Conservation (phyloP, 768 basidiomycete genomes). For the Leccinum disarticulatum region DNA sequence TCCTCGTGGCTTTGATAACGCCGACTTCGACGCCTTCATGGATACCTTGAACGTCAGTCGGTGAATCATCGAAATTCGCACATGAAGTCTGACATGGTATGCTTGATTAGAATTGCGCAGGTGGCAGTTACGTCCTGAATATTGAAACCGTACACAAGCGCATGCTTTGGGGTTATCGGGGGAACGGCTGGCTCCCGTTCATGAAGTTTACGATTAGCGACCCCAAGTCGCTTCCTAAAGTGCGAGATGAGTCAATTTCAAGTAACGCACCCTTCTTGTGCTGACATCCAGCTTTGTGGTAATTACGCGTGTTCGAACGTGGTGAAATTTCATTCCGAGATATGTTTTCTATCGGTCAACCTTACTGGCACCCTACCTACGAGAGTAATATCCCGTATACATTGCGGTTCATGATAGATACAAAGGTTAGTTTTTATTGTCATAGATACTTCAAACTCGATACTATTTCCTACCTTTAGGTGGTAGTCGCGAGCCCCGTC, state of each 20-base stretch:
- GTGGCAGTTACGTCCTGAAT: slow-evolving; percentile 42
- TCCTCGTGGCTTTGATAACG: slow-evolving; percentile 76
- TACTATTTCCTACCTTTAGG: slow-evolving; percentile 41
- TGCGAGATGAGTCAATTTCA: slow-evolving; percentile 74
- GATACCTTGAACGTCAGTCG: slow-evolving; percentile 71
- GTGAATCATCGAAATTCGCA: background rate
- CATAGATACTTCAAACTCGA: background rate
- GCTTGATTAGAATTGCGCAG: slow-evolving; percentile 22
- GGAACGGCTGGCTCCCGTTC: slow-evolving; percentile 78
- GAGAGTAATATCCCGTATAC: slow-evolving; percentile 94
- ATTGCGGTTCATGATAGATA: slow-evolving; percentile 97
- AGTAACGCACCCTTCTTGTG: slow-evolving; percentile 2
- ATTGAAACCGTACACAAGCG: slow-evolving; percentile 65
- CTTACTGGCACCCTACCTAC: slow-evolving; percentile 57
- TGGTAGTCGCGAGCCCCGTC: slow-evolving; percentile 53
- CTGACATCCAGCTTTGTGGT: slow-evolving; percentile 20
- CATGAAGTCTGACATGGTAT: slow-evolving; percentile 2
- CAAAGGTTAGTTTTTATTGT: slow-evolving; percentile 55
- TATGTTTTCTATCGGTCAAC: slow-evolving; percentile 47
- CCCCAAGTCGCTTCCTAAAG: slow-evolving; percentile 77
- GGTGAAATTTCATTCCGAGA: slow-evolving; percentile 69
- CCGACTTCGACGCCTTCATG: slow-evolving; percentile 65
- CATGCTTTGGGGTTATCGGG: slow-evolving; percentile 85
- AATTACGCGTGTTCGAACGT: slow-evolving; percentile 66
- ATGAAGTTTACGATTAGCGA: slow-evolving; percentile 79